Conservation (phyloP, 768 basidiomycete genomes). For the Tulasnella sp. region DNA sequence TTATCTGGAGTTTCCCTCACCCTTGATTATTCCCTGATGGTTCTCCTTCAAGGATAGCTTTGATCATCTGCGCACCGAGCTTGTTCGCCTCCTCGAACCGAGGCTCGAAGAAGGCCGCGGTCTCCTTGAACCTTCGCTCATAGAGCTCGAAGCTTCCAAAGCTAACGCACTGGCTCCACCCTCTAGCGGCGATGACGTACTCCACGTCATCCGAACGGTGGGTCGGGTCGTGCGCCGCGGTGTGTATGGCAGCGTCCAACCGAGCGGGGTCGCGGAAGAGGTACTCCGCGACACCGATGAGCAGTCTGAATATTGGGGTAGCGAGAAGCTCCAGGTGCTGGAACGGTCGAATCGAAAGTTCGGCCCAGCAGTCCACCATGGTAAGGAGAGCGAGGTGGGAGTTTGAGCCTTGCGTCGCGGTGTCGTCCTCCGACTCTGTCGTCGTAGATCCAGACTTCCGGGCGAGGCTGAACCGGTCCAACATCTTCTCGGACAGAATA, state of each 20-base stretch:
- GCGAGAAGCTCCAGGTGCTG: constrained; percentile 86
- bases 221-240: constrained; percentile 62
- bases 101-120: constrained; percentile 70
- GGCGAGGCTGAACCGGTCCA: constrained; percentile 76
- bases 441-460: not conserved
- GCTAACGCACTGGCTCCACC: constrained; percentile 92
- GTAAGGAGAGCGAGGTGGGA: constrained; percentile 90
- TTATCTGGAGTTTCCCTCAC: not conserved
- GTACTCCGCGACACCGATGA: constrained; percentile 95
- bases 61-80: constrained; percentile 82
- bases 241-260: constrained; percentile 57
- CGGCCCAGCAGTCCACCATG: constrained; percentile 98
- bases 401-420: constrained; percentile 41
- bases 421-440: not conserved
- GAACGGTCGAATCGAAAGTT: constrained; percentile 76
- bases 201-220: constrained; percentile 86
- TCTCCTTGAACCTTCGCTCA: constrained; percentile 63
- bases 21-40: not conserved
- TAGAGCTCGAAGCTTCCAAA: constrained; percentile 91
- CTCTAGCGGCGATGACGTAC: constrained; percentile 84
- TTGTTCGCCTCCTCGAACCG: constrained; percentile 78
- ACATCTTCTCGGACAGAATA: constrained; percentile 67
- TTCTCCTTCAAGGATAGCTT: constrained; percentile 41
- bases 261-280: constrained; percentile 62
- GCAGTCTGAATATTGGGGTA: constrained; percentile 90